Evolutionary conservation across 2,329 filamentous ascomycete species (phyloP).

Genomic region (Dactylellina cionopaga): DNA sequence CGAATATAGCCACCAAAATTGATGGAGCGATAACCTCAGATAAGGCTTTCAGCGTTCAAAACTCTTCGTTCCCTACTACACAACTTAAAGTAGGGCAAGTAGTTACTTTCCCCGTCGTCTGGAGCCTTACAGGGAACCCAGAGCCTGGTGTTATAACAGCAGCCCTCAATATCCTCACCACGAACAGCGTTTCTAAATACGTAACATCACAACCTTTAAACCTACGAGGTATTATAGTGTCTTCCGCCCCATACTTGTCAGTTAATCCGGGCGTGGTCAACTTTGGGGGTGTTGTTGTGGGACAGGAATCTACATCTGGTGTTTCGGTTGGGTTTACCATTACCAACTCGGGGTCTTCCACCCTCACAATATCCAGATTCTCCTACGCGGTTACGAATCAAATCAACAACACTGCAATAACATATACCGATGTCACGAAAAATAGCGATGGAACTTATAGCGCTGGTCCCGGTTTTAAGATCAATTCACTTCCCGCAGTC

Average conservation of each 20-base stretch:
- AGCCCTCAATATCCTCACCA: constrained; percentile 61
- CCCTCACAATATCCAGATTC: constrained; percentile 60
- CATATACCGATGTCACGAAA: constrained; percentile 59
- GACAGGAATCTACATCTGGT: constrained; percentile 57
- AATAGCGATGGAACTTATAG: constrained; percentile 55
- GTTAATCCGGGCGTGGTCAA: constrained; percentile 61
- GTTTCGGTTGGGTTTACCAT: constrained; percentile 59
- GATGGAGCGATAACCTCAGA: constrained; percentile 60
- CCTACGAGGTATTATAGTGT: constrained; percentile 61
- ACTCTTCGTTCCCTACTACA: constrained; percentile 61
- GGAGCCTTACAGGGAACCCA: constrained; percentile 59
- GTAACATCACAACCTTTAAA: constrained; percentile 60
- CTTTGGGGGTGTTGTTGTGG: constrained; percentile 62
- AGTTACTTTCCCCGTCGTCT: constrained; percentile 62
- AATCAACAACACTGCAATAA: constrained; percentile 55
- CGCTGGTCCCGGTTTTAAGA: constrained; percentile 59
- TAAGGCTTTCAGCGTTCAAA: constrained; percentile 60
- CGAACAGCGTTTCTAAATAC: constrained; percentile 60
- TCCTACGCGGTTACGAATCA: constrained; percentile 59
- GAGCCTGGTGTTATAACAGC: constrained; percentile 60
- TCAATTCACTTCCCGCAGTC: constrained; percentile 58
- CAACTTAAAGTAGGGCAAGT: constrained; percentile 59
- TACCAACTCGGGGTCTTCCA: constrained; percentile 60
- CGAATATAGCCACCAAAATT: constrained; percentile 61
- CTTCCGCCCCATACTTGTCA: constrained; percentile 59